Evolutionary conservation across 169 alveolate genomes (phyloP), one percentile per base, ranked within the genome.

Genomic region (Toxoplasma gondii): DNA sequence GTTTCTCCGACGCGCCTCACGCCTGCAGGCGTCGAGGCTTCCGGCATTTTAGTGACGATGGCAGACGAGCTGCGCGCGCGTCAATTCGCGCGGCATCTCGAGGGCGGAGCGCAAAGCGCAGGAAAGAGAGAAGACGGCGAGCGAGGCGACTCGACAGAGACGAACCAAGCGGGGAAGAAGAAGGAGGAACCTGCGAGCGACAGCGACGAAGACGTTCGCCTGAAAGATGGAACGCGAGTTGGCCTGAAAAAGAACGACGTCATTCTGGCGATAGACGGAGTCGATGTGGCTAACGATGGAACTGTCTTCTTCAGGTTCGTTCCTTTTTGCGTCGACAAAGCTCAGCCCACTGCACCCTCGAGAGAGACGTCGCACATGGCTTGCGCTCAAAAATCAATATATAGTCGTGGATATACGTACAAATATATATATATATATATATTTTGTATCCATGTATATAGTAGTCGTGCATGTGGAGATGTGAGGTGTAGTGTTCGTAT

Each of bases 231-330:
- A 34, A 38, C 45, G 88, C 91, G 45, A 88, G 91, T 91, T 69
- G 97, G 92, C 9, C 92, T 88, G 83, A 88, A 69, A 64, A 94
- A 90, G 17, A 88, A 95, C 54, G 98, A 97, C 91, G 98, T 97
- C 54, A 94, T 97, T 38, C 31, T 97, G 93, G 96, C 97, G 1
- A 90, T 97, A 16, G 97, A 97, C 44, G 97, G 97, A n/a, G 95
- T 95, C 54, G 95, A 97, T 45, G 96, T 97, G 36, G 98, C 98
- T 7, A 97, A 95, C 94, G 98, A 97, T 84, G 98, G 98, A 2
- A 97, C 98, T 5, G 97, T 96, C 2, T 95, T 91, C 82, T 95
- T 97, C 87, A 91, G 98, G 97, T 96, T n/a, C 27, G 98, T 88
- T 31, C 58, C 88, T 9, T 9, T 12, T 4, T 4, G 58, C 58